Evolutionary conservation across 73 alveolate genomes (phyloP).

Genomic region (Paramecium octaurelia): DNA sequence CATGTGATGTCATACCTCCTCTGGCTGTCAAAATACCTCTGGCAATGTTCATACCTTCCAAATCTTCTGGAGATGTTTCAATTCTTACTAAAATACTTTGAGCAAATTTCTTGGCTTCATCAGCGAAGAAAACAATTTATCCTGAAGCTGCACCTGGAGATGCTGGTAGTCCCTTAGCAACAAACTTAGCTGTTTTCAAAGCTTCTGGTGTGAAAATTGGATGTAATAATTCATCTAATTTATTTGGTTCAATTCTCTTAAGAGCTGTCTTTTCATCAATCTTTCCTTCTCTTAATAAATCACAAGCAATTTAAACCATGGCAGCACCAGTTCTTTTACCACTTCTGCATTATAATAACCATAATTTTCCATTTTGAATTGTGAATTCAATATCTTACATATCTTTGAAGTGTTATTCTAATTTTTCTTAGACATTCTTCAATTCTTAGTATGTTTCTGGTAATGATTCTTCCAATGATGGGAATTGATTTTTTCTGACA

Average conservation of each 20-base stretch:
- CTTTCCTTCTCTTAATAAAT: slow-evolving; percentile 74
- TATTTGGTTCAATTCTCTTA: slow-evolving; percentile 57
- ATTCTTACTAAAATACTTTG: slow-evolving; percentile 70
- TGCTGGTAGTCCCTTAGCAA: slow-evolving; percentile 69
- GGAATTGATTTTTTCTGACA: slow-evolving; percentile 62
- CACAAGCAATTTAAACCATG: slow-evolving; percentile 76
- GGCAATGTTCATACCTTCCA: slow-evolving; percentile 75
- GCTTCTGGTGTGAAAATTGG: slow-evolving; percentile 72
- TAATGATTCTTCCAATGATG: slow-evolving; percentile 72
- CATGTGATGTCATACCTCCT: slow-evolving; percentile 87
- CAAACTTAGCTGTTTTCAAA: slow-evolving; percentile 48
- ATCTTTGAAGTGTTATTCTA: slow-evolving; percentile 77
- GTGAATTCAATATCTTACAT: slow-evolving; percentile 85
- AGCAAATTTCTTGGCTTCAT: slow-evolving; percentile 69
- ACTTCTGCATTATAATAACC: slow-evolving; percentile 73
- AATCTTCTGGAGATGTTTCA: slow-evolving; percentile 82
- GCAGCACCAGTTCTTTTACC: slow-evolving; percentile 83
- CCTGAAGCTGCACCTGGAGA: slow-evolving; percentile 86
- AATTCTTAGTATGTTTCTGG: slow-evolving; percentile 75
- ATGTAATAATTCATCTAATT: slow-evolving; percentile 74
- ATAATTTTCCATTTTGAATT: slow-evolving; percentile 75
- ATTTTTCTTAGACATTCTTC: slow-evolving; percentile 66
- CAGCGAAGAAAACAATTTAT: slow-evolving; percentile 73
- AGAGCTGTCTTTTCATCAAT: slow-evolving; percentile 70
- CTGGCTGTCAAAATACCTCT: slow-evolving; percentile 74